A percentile compares a stretch with the other conserved stretches of the same genome.
Evolutionary conservation across 1,284 basidiomycete species (phyloP).

Genomic region (Ustilago nuda): DNA sequence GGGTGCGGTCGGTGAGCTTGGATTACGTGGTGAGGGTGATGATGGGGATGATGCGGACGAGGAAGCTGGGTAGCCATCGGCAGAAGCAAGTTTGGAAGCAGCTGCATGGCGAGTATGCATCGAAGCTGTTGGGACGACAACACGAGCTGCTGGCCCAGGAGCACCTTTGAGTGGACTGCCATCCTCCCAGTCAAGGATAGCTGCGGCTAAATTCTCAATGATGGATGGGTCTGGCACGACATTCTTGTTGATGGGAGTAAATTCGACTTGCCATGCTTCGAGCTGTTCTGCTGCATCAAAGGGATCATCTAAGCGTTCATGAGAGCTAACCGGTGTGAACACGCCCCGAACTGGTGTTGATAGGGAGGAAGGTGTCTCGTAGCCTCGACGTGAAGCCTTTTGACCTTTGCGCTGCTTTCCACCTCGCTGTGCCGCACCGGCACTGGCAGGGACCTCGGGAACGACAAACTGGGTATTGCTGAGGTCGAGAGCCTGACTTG

Average conservation of each 20-base stretch:
- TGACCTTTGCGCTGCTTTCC: conserved; percentile 44
- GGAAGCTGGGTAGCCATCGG: conserved; percentile 14
- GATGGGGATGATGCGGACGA: conserved; percentile 34
- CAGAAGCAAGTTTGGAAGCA: conserved; percentile 11
- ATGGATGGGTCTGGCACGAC: conserved; percentile 48
- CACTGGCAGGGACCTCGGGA: conserved; percentile 48
- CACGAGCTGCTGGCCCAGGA: conserved; percentile 23
- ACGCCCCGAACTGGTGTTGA: conserved; percentile 36
- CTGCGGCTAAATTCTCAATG: conserved; percentile 36
- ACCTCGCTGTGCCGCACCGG: conserved; percentile 19
- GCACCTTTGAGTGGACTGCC: conserved; percentile 44
- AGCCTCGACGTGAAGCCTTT: conserved; percentile 32
- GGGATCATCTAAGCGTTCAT: conserved; percentile 47
- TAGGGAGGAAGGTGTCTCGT: conserved; percentile 35
- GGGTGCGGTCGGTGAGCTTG: conserved; percentile 15
- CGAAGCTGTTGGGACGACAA: conserved; percentile 28
- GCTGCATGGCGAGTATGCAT: conserved; percentile 5
- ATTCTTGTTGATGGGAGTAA: conserved; percentile 60
- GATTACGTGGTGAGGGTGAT: conserved; percentile 22
- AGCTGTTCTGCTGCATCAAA: conserved; percentile 55
- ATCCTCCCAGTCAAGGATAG: conserved; percentile 51
- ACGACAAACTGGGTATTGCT: conserved; percentile 52
- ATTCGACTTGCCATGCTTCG: conserved; percentile 68
- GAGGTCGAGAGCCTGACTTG: conserved; percentile 54
- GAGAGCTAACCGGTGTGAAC: conserved; percentile 34